Evolutionary conservation across 352 stramenopile genomes (phyloP).

Genomic region (Elongisporangium undulatum): DNA sequence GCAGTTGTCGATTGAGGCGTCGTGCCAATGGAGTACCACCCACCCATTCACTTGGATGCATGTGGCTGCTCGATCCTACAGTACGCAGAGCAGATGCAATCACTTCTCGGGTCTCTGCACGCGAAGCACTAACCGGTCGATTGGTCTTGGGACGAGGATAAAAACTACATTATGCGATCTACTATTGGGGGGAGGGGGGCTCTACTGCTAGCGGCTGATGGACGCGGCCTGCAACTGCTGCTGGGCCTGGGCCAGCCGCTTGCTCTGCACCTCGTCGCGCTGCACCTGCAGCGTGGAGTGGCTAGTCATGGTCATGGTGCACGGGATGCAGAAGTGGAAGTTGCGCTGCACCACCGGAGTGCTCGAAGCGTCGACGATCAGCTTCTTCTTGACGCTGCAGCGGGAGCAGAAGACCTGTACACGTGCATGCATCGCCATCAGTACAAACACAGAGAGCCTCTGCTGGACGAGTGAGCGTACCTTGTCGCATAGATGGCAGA

Average conservation of each 20-base stretch:
- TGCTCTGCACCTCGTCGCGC: slow-evolving; percentile 25
- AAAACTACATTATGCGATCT: background rate
- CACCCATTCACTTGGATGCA: background rate
- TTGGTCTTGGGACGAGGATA: background rate
- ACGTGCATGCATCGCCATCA: slow-evolving; percentile 9
- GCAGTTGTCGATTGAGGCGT: background rate
- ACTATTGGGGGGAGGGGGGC: background rate
- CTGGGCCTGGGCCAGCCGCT: background rate
- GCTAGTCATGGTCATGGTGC: slow-evolving; percentile 23
- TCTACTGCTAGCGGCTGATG: background rate
- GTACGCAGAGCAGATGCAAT: background rate
- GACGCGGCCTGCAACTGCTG: background rate
- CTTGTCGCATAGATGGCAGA: slow-evolving; percentile 18
- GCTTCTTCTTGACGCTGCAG: slow-evolving; percentile 19
- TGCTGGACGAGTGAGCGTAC: slow-evolving; percentile 6
- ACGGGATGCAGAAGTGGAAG: slow-evolving; percentile 35
- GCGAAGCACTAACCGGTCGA: too few relatives aligned
- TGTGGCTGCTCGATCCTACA: background rate
- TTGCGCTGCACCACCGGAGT: slow-evolving; percentile 10
- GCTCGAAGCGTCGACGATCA: slow-evolving; percentile 17
- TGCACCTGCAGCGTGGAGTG: slow-evolving; percentile 21
- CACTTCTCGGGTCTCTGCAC: too few relatives aligned
- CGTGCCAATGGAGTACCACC: background rate
- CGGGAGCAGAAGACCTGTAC: slow-evolving; percentile 17
- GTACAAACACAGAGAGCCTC: slow-evolving; percentile 4